A percentile compares a stretch with the other conserved stretches of the same genome.
Evolutionary conservation across 495 filamentous ascomycete genomes (phyloP).

Genomic region (Penicillium herquei): DNA sequence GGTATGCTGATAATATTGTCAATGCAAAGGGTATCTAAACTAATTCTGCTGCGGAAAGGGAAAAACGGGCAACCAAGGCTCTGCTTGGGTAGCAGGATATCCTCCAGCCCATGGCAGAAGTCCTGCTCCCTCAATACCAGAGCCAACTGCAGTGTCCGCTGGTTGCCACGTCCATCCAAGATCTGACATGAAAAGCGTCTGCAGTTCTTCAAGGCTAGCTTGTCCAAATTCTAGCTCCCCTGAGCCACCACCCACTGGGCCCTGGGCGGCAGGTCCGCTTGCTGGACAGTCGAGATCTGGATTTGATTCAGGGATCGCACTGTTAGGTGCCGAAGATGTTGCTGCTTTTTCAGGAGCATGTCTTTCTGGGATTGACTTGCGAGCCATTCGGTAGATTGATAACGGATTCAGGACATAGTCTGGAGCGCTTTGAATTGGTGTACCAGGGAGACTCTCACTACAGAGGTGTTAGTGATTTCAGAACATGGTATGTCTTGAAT

Average conservation of each 20-base stretch:
- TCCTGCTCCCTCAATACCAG: constrained; percentile 25
- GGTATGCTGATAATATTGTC: too few relatives aligned
- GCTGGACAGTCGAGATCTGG: constrained; percentile 4
- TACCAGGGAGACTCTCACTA: constrained; percentile 18
- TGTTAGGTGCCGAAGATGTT: constrained; percentile 20
- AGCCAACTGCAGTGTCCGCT: constrained; percentile 31
- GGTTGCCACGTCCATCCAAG: constrained; percentile 37
- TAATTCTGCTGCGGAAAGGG: constrained; percentile 26
- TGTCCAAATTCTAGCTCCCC: constrained; percentile 9
- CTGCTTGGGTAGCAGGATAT: constrained; percentile 16
- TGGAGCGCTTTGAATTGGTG: constrained; percentile 29
- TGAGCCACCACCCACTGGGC: neutral
- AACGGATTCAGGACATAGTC: constrained; percentile 34
- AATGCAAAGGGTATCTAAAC: neutral
- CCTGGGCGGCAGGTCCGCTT: neutral
- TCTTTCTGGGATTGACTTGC: constrained; percentile 30
- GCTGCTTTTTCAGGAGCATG: constrained; percentile 29
- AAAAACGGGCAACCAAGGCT: constrained; percentile 30
- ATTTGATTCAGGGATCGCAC: constrained; percentile 7
- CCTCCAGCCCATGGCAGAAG: constrained; percentile 33
- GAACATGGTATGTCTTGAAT: neutral
- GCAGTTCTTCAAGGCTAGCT: constrained; percentile 26
- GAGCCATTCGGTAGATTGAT: constrained; percentile 33
- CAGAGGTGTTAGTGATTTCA: neutral
- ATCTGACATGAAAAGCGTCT: constrained; percentile 33